Percentiles rank a stretch among this genome's conserved stretches.
phyloP scores from a whole-genome alignment of 805 yeast genomes.

The Candida morakotiae region DNA sequence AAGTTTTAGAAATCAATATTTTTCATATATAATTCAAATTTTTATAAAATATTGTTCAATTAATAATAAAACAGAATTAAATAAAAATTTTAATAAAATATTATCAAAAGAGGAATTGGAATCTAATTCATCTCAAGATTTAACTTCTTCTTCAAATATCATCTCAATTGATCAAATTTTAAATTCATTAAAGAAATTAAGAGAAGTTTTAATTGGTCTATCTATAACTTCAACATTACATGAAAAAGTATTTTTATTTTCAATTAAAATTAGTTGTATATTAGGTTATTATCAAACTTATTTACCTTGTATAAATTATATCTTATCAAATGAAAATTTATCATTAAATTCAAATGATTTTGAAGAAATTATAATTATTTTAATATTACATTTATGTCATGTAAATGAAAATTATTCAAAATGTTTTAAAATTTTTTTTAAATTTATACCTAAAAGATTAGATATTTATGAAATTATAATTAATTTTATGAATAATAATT shows the following conservation, averaged over 20 bases:
- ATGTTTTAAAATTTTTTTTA: slow-evolving; percentile 28
- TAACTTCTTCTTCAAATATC: too few relatives aligned
- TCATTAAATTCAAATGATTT: slow-evolving; percentile 19
- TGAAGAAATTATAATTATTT: slow-evolving; percentile 37
- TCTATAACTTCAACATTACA: slow-evolving; percentile 33
- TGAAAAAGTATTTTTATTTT: slow-evolving; percentile 44
- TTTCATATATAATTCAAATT: slow-evolving; percentile 30
- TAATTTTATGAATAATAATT: slow-evolving; percentile 29
- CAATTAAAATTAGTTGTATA: slow-evolving; percentile 42
- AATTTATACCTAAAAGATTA: slow-evolving; percentile 17
- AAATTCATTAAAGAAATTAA: slow-evolving; percentile 40
- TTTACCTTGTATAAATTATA: slow-evolving; percentile 46
- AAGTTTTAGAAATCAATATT: slow-evolving; percentile 37
- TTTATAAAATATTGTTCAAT: slow-evolving; percentile 25
- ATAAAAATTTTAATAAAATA: slow-evolving; percentile 9
- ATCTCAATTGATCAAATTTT: slow-evolving; percentile 19
- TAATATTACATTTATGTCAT: slow-evolving; percentile 45
- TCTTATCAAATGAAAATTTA: slow-evolving; percentile 25
- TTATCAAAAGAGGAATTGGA: slow-evolving; percentile 5
- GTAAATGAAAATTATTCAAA: slow-evolving; percentile 26
- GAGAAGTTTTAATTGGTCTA: slow-evolving; percentile 50
- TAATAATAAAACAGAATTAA: slow-evolving; percentile 13
- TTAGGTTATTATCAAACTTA: slow-evolving; percentile 51
- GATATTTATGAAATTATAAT: slow-evolving; percentile 14
- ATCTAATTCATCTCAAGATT: not conserved